Base-by-base conservation (phyloP, 2,329 filamentous ascomycete species). In the Dissoconium aciculare region DNA sequence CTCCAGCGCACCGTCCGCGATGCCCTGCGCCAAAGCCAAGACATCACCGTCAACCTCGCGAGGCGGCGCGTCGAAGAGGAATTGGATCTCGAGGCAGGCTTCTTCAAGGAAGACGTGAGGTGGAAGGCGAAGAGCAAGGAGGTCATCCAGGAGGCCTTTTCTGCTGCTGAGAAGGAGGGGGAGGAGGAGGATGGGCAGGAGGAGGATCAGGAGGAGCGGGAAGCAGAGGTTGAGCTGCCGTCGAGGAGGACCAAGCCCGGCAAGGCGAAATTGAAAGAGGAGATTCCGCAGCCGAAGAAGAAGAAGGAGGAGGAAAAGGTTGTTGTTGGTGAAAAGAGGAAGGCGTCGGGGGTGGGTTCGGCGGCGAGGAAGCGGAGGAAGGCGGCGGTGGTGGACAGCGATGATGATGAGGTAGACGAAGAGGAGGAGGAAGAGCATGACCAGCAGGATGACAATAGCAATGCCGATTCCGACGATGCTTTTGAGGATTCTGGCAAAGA, bases 31-130 rank as follows among this genome's bases (percentile, higher is more conserved):
- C 53, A 66, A 12, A 48, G 53, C 17, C 62, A 69, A 4, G 60
- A 69, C 30, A 50, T 74, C 37, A 73, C 71, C 0, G 58, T 74
- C 31, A 73, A 70, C 39, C 58, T 59, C 32, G 63, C 73, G 30
- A 66, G 71, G 28, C 45, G 56, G 16, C 59, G 59, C 14, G 63
- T 62, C 3, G 70, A 73, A 46, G 52, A 61, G 34, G 50, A 60
- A 28, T 49, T 75, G 8, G 59, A 57, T 17, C 52, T 76, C 13
- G 55, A 61, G 5, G 53, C 55, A 4, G 68, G 60, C 3, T 74
- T 71, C 43, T 63, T 74, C 42, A 75, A 69, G 43, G 51, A 41
- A n/a, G 52, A 64, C 36, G 43, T 44, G 1, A 44, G 47, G 4
- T 77, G 73, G 73, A 74, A 69, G 39, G 38, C 44, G 9, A 55